These are phyloP conservation scores for Penicillium subrubescens DNA, from an alignment of 495 filamentous ascomycete species.

Conservation along the genomic window DNA sequence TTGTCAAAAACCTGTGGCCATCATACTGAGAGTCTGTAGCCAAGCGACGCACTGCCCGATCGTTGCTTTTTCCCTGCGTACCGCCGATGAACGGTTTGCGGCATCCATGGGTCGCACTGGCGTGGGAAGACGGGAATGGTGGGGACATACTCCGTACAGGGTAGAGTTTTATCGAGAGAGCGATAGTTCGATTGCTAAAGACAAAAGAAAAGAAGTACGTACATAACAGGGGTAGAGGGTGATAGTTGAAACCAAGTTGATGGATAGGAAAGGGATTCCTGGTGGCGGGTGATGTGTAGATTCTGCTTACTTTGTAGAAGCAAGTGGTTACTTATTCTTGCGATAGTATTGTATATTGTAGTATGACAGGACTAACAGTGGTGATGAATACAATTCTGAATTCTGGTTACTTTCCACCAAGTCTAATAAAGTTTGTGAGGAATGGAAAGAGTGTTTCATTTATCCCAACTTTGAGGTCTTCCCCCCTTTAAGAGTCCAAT, in stretches of 20 bases:
- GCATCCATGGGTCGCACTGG: constrained; percentile 3
- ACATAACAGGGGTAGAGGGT: no score
- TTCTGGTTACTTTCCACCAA: not conserved
- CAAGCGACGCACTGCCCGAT: constrained; percentile 1
- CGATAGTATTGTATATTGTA: no score
- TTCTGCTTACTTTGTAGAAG: not conserved
- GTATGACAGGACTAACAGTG: no score
- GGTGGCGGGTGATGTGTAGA: not conserved
- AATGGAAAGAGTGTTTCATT: constrained; percentile 2
- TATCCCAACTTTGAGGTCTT: not conserved
- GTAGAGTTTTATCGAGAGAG: not conserved
- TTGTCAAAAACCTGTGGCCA: no score
- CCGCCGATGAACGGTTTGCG: constrained; percentile 4
- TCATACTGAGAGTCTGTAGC: not conserved
- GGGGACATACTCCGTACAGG: not conserved
- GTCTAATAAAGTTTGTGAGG: not conserved
- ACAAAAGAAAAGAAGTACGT: not conserved
- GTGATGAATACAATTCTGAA: not conserved
- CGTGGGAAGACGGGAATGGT: not conserved
- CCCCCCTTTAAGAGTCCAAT: not conserved
- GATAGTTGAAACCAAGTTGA: not conserved
- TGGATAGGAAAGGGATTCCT: not conserved
- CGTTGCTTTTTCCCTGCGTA: not conserved
- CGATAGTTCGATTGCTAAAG: not conserved
- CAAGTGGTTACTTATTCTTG: no score